Conservation (phyloP, 805 yeast genomes). For the Clavispora fructus region DNA sequence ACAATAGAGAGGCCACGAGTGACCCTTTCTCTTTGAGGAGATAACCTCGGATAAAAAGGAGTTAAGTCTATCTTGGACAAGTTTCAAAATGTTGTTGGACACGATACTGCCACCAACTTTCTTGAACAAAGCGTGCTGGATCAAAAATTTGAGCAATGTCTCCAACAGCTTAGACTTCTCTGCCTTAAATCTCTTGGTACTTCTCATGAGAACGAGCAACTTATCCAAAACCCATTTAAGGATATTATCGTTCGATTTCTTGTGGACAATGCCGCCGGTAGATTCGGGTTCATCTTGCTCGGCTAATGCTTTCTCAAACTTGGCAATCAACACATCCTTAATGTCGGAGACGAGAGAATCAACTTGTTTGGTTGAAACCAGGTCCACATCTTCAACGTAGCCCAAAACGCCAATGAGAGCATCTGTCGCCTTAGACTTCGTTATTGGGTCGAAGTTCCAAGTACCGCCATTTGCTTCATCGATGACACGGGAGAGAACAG, state of each 20-base stretch:
- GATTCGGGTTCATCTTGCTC: conserved; percentile 11
- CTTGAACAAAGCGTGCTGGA: conserved; percentile 38
- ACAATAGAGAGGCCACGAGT: conserved; percentile 60
- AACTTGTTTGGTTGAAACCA: conserved; percentile 6
- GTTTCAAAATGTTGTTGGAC: conserved; percentile 30
- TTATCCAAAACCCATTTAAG: conserved; percentile 59
- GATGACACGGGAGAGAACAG: conserved; percentile 20
- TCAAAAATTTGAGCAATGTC: conserved; percentile 33
- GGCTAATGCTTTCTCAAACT: conserved; percentile 20
- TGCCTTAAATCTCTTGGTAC: conserved; percentile 30
- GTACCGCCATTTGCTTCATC: conserved; percentile 42
- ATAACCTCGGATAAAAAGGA: conserved; percentile 62
- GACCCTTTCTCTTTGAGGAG: conserved; percentile 37
- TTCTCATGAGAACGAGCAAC: conserved; percentile 46
- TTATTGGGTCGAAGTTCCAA: conserved; percentile 68
- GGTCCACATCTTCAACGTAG: conserved; percentile 12
- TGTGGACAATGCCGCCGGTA: conserved; percentile 8
- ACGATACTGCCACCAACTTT: conserved; percentile 12
- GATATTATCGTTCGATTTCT: conserved; percentile 28
- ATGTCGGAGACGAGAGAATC: conserved; percentile 17
- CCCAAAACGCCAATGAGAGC: conserved; percentile 22
- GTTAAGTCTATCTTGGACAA: conserved; percentile 59
- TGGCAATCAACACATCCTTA: conserved; percentile 18
- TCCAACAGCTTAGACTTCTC: conserved; percentile 23
- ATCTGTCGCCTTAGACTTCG: conserved; percentile 66